Conservation (phyloP, 2,329 filamentous ascomycete genomes). For the Fusarium piperis region DNA sequence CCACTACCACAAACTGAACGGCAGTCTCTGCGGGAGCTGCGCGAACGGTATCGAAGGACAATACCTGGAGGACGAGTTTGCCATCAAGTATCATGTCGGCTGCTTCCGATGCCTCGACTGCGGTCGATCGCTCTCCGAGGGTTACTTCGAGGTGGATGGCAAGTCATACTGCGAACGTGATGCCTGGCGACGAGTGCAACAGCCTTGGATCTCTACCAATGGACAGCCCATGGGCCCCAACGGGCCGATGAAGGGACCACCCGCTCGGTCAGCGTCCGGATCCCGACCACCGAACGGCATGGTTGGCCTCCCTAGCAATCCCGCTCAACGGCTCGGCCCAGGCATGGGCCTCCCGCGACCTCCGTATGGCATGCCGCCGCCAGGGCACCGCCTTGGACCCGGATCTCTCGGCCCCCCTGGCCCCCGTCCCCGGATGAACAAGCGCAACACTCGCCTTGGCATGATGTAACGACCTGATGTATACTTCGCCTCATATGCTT, state of each 20-base stretch:
- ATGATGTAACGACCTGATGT: slow-evolving; percentile 58
- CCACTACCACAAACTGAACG: slow-evolving; percentile 93
- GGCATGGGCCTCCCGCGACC: slow-evolving; percentile 39
- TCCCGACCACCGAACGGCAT: slow-evolving; percentile 40
- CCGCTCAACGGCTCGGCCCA: slow-evolving; percentile 33
- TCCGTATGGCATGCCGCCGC: slow-evolving; percentile 38
- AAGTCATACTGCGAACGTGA: slow-evolving; percentile 88
- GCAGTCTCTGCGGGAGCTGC: slow-evolving; percentile 84
- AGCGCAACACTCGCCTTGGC: slow-evolving; percentile 68
- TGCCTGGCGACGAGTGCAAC: slow-evolving; percentile 68
- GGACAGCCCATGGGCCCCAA: slow-evolving; percentile 13
- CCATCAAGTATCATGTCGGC: slow-evolving; percentile 83
- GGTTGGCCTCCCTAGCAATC: slow-evolving; percentile 40
- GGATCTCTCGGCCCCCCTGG: slow-evolving; percentile 46
- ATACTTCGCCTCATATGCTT: slow-evolving; percentile 11
- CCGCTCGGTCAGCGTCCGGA: slow-evolving; percentile 23
- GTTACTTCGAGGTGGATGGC: slow-evolving; percentile 90
- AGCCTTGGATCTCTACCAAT: slow-evolving; percentile 22
- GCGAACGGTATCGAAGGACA: slow-evolving; percentile 90
- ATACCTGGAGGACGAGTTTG: slow-evolving; percentile 84
- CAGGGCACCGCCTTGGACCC: slow-evolving; percentile 41
- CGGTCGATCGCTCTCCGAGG: slow-evolving; percentile 75
- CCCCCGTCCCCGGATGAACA: slow-evolving; percentile 64
- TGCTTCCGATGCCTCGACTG: slow-evolving; percentile 91
- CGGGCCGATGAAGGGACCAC: slow-evolving; percentile 23